Evolutionary conservation across 768 basidiomycete genomes (phyloP).

Genomic region (Xanthoconium stramineum): DNA sequence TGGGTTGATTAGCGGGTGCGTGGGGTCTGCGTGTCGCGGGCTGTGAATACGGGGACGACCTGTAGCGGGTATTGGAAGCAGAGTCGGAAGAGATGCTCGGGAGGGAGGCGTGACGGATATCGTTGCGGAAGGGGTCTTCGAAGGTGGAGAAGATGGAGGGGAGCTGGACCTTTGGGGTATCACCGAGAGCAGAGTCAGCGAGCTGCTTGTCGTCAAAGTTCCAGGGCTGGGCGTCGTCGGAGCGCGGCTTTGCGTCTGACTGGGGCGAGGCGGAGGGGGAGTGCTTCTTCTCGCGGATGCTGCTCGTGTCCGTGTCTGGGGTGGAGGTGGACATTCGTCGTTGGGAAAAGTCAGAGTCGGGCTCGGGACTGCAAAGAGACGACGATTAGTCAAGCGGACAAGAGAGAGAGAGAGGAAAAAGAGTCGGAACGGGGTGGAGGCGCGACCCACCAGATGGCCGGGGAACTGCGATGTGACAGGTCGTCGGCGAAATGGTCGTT

Average conservation of each 20-base stretch:
- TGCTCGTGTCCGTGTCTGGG: conserved; percentile 58
- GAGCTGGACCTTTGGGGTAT: conserved; percentile 56
- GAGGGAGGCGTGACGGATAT: conserved; percentile 60
- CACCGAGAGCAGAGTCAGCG: conserved; percentile 40
- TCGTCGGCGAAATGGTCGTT: conserved; percentile 41
- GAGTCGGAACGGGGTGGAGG: conserved; percentile 15
- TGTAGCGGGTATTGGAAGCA: conserved; percentile 39
- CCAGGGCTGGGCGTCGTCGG: conserved; percentile 26
- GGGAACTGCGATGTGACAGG: conserved; percentile 45
- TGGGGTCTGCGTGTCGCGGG: conserved; percentile 46
- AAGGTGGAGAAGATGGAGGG: conserved; percentile 73
- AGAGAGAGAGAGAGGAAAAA: conserved; percentile 6
- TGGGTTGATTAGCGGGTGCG: conserved; percentile 38
- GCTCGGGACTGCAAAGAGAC: conserved; percentile 34
- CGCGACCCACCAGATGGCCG: conserved; percentile 44
- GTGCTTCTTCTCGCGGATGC: conserved; percentile 56
- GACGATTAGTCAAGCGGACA: conserved; percentile 13
- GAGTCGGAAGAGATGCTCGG: conserved; percentile 56
- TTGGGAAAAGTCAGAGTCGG: conserved; percentile 50
- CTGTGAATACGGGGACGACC: conserved; percentile 57
- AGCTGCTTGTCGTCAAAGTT: conserved; percentile 37
- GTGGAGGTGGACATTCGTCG: conserved; percentile 81
- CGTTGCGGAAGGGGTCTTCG: conserved; percentile 54
- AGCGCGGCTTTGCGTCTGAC: conserved; percentile 45
- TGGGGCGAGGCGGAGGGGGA: conserved; percentile 49